Percentiles rank a stretch among this genome's conserved stretches.
Conservation (phyloP, 352 stramenopile genomes). For the Pythium brachiatum region DNA sequence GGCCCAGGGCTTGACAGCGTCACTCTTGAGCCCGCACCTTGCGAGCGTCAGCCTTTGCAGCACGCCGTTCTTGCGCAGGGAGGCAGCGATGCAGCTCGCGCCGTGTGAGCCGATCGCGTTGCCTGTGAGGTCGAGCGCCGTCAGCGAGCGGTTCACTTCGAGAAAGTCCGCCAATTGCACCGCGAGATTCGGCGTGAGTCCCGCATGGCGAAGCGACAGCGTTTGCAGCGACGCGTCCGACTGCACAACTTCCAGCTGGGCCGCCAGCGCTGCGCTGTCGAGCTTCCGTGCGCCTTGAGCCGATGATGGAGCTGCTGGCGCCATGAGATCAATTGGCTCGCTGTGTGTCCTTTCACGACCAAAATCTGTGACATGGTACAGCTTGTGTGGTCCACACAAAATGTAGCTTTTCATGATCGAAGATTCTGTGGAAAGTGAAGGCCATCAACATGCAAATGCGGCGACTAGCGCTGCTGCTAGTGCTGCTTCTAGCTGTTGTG, state of each 20-base stretch:
- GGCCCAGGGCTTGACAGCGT: slow-evolving; percentile 31
- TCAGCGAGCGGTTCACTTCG: slow-evolving; percentile 39
- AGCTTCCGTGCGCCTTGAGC: slow-evolving; percentile 20
- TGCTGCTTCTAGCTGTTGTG: not conserved
- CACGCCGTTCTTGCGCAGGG: slow-evolving; percentile 33
- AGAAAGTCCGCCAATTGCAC: slow-evolving; percentile 49
- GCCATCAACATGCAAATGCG: not conserved
- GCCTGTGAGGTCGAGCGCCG: slow-evolving; percentile 33
- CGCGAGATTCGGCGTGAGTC: slow-evolving; percentile 38
- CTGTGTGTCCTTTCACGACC: not conserved
- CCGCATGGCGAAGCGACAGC: slow-evolving; percentile 28
- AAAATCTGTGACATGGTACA: not conserved
- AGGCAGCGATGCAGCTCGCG: slow-evolving; percentile 33
- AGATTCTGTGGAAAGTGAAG: not conserved
- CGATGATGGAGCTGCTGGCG: not conserved
- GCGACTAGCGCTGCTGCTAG: not conserved
- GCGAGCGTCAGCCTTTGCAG: slow-evolving; percentile 28
- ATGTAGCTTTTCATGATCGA: slow-evolving; percentile 2
- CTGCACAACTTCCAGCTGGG: slow-evolving; percentile 24
- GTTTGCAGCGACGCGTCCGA: slow-evolving; percentile 13
- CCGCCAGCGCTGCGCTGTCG: slow-evolving; percentile 23
- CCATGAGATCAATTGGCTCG: too few relatives aligned
- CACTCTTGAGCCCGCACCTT: slow-evolving; percentile 31
- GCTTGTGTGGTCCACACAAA: slow-evolving; percentile 3
- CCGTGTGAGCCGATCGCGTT: slow-evolving; percentile 39